Conservation (phyloP, 2,329 filamentous ascomycete species). For the Didymella pomorum region DNA sequence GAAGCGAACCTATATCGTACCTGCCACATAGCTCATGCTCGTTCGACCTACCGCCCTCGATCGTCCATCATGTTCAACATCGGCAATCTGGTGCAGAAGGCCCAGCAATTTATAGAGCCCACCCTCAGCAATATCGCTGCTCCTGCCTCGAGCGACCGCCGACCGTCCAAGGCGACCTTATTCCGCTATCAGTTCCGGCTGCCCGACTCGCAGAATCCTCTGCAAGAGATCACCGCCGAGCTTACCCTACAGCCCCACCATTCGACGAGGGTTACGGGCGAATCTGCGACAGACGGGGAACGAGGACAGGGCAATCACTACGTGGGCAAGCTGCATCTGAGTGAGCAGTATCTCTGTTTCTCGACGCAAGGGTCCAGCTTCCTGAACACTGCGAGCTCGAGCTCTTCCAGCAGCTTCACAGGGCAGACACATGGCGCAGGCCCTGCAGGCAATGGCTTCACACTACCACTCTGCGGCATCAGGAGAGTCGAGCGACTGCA, state of each 20-base stretch:
- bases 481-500: constrained; percentile 90
- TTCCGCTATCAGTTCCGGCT: constrained; percentile 98
- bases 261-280: constrained; percentile 55
- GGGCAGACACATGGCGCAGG: constrained; percentile 93
- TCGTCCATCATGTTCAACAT: constrained; percentile 57
- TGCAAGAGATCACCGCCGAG: constrained; percentile 97
- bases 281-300: constrained; percentile 54
- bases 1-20: constrained; percentile 30
- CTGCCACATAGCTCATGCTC: constrained; percentile 25
- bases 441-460: constrained; percentile 94
- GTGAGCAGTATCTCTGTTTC: constrained; percentile 95
- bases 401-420: constrained; percentile 83
- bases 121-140: constrained; percentile 72
- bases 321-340: constrained; percentile 89
- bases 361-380: constrained; percentile 93
- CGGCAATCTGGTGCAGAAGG: constrained; percentile 90
- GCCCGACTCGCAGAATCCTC: constrained; percentile 86
- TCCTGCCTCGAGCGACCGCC: constrained; percentile 72
- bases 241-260: constrained; percentile 80
- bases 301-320: constrained; percentile 78
- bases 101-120: constrained; percentile 92
- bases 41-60: constrained; percentile 7
- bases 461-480: constrained; percentile 89
- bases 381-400: constrained; percentile 77
- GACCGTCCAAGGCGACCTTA: constrained; percentile 88